A percentile compares a stretch with the other conserved stretches of the same genome.
These are phyloP conservation scores for Colletotrichum costaricense DNA, from an alignment of 2,329 filamentous ascomycete genomes.

Conservation along the genomic window DNA sequence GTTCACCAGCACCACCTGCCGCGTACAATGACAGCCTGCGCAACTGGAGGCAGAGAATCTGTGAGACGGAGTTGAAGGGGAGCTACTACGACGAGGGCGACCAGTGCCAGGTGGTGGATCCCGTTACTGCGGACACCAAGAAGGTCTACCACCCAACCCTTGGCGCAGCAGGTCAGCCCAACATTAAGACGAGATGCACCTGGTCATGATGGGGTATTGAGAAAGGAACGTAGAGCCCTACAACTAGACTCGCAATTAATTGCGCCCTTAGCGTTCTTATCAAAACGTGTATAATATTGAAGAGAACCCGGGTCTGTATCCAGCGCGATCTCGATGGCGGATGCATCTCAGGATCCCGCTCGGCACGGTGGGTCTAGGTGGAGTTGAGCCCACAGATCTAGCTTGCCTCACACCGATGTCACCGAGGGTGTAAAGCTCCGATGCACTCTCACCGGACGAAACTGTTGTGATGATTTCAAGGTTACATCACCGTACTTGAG, in stretches of 20 bases:
- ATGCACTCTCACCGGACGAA: too few species aligned
- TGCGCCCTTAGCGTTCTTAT: too few species aligned
- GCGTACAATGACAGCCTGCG: neutral
- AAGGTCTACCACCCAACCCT: neutral
- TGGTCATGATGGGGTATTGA: neutral
- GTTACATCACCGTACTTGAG: neutral
- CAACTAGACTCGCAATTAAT: neutral
- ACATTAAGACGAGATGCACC: neutral
- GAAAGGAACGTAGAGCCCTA: too few species aligned
- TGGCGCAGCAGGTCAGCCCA: neutral
- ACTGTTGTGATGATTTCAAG: too few species aligned
- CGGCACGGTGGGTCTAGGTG: neutral
- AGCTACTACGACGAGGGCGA: neutral
- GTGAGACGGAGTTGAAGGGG: neutral
- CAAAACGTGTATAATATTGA: too few species aligned
- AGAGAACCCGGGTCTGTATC: accelerated
- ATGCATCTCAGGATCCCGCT: neutral
- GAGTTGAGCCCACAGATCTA: neutral
- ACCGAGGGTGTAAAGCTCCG: too few species aligned
- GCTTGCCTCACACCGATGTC: neutral
- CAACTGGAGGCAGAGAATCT: neutral
- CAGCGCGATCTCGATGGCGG: neutral
- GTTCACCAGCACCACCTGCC: neutral
- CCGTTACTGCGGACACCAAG: neutral
- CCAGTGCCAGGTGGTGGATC: neutral